phyloP scores from a whole-genome alignment of 768 basidiomycete genomes.

The Rhizopogon vesiculosus region DNA sequence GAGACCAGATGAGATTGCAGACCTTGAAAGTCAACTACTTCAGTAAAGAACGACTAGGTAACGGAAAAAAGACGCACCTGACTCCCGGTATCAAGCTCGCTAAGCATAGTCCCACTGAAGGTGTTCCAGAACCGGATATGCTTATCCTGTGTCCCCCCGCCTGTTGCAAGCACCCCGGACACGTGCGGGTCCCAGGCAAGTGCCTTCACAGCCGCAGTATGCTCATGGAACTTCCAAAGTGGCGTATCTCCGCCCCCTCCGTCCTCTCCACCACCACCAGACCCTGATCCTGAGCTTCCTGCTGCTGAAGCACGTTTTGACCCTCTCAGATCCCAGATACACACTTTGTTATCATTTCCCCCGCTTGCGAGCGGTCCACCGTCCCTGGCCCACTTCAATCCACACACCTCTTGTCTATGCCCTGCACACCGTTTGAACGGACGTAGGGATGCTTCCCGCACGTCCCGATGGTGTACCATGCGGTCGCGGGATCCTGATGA shows the following conservation, averaged over 20 bases:
- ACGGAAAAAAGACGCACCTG: constrained; percentile 52
- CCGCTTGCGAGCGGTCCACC: constrained; percentile 79
- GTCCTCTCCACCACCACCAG: constrained; percentile 26
- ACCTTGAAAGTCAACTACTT: constrained; percentile 48
- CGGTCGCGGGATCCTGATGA: constrained; percentile 91
- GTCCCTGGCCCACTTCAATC: constrained; percentile 71
- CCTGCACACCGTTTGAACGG: constrained; percentile 72
- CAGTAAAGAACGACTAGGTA: neutral
- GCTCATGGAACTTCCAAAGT: constrained; percentile 93
- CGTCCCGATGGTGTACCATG: constrained; percentile 88
- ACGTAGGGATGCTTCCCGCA: constrained; percentile 59
- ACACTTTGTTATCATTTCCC: constrained; percentile 98
- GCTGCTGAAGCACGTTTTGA: constrained; percentile 34
- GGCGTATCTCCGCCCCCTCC: constrained; percentile 51
- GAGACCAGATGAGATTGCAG: constrained; percentile 95
- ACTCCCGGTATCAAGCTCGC: constrained; percentile 89
- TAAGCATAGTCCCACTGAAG: constrained; percentile 76
- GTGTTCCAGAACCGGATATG: constrained; percentile 99
- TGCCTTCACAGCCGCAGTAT: constrained; percentile 95
- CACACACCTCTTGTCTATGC: constrained; percentile 93
- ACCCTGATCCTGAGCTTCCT: constrained; percentile 23
- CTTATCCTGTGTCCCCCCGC: constrained; percentile 98
- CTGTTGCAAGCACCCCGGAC: constrained; percentile 84
- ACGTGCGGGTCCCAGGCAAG: constrained; percentile 98
- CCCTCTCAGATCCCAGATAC: constrained; percentile 90